Evolutionary conservation across 2,329 filamentous ascomycete genomes (phyloP), one percentile per base, ranked within the genome.

Genomic region (Neocucurbitaria cava): DNA sequence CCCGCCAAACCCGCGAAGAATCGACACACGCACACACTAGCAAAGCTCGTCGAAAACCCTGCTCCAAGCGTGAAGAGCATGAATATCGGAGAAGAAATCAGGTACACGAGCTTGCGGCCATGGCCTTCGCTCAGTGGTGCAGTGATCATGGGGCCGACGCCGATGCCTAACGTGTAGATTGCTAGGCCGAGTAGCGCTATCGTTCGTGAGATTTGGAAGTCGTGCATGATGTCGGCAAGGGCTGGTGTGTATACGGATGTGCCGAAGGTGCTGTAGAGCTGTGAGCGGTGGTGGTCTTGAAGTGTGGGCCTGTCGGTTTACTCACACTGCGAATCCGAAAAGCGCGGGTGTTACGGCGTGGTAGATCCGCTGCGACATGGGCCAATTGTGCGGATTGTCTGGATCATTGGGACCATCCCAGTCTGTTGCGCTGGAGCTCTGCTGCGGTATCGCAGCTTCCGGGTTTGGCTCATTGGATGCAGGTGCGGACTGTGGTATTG

Each of bases 1-100:
- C 88, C 89, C 59, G 89, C 89, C 70, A 89, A 71, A 0, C 90
- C 89, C 44, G 90, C 90, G 64, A 92, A 90, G 77, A 94, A 87
- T 2, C 87, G 78, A 23, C 85, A 75, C 8, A 87, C 71, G 44
- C 81, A 78, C 2, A 89, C 62, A 0, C 76, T 79, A 0, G 74
- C 81, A 15, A 88, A 82, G 28, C 71, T 80, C 20, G 80, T 75
- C 0, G 81, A 78, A 30, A 85, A 78, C 0, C 81, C 85, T 0
- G 81, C 79, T 2, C 85, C 86, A 1, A 87, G 65, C 0, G 81
- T 82, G 65, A 88, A 89, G 0, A 87, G 64, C 2, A 80, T 78
- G 3, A 82, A 83, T 0, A 84, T 61, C 0, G 80, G 78, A 1
- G 81, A 68, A 0, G 78, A 77, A 1, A 75, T 61, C 1, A 81